Percentiles rank a stretch among this genome's conserved stretches.
These are phyloP conservation scores for Aegle marmelos DNA, from an alignment of 345 rosid genomes.

Conservation along the genomic window DNA sequence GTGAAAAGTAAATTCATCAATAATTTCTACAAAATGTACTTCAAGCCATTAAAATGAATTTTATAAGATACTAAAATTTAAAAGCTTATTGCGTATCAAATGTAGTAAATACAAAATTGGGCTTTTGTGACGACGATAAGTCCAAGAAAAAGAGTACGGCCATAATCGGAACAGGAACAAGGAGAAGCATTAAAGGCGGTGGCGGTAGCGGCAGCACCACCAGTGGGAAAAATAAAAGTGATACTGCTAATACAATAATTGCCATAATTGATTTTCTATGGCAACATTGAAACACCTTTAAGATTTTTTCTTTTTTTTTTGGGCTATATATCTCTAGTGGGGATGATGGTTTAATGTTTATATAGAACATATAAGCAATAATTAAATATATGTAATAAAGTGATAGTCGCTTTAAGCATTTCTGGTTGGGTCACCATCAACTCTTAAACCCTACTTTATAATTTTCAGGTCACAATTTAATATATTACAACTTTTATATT, in stretches of 20 bases:
- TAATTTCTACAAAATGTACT: no score
- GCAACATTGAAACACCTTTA: not conserved
- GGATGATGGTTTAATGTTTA: not conserved
- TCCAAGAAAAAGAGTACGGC: constrained; percentile 25
- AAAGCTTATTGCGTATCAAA: not conserved
- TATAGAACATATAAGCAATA: not conserved
- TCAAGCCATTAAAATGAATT: no score
- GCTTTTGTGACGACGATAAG: constrained; percentile 16
- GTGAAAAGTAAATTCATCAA: no score
- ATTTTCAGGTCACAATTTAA: not conserved
- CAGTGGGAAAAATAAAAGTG: constrained; percentile 30
- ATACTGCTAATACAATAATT: constrained; percentile 16
- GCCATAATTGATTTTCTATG: constrained; percentile 11
- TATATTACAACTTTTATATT: not conserved
- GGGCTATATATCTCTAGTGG: not conserved
- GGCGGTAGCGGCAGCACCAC: constrained; percentile 33
- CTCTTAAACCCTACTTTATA: not conserved
- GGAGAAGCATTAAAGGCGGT: constrained; percentile 31
- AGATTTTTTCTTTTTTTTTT: not conserved
- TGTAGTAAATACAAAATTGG: not conserved
- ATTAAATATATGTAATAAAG: not conserved
- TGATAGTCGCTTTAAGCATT: not conserved
- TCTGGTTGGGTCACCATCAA: not conserved
- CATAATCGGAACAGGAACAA: constrained; percentile 31
- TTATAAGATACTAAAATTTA: not conserved